These are phyloP conservation scores for Apophysomyces ossiformis DNA, from an alignment of 371 early-diverging fungal genomes.

Conservation along the genomic window DNA sequence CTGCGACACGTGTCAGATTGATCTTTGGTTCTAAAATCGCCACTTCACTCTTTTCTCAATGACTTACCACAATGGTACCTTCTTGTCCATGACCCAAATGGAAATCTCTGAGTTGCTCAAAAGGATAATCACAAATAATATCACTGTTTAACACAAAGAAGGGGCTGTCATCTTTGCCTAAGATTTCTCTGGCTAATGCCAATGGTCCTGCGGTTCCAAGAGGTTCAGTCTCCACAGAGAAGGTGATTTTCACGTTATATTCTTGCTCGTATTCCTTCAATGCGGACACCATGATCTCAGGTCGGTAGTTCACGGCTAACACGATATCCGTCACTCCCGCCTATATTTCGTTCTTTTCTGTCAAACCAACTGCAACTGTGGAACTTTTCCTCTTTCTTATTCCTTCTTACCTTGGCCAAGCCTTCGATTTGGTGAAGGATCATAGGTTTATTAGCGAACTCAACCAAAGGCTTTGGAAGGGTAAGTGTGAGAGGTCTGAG, in stretches of 20 bases:
- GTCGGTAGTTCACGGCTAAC: constrained; percentile 98
- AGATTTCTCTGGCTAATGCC: constrained; percentile 91
- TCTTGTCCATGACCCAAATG: constrained; percentile 90
- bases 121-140: constrained; percentile 99
- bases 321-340: constrained; percentile 98
- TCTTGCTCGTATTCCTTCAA: constrained; percentile 90
- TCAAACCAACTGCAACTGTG: not conserved
- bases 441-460: constrained; percentile 99
- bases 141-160: constrained; percentile 99
- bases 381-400: not conserved
- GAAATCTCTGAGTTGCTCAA: constrained; percentile 87
- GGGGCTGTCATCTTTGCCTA: constrained; percentile 91
- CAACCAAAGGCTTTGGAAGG: constrained; percentile 98
- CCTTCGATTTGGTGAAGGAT: constrained; percentile 99
- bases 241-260: constrained; percentile 94
- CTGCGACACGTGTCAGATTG: constrained; percentile 29
- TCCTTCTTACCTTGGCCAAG: constrained; percentile 83
- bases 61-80: constrained; percentile 89
- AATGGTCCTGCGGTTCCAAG: constrained; percentile 99
- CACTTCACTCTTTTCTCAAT: not conserved
- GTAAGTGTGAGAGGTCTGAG: constrained; percentile 98
- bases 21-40: not conserved
- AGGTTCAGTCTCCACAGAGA: constrained; percentile 97
- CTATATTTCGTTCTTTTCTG: constrained; percentile 46
- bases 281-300: constrained; percentile 93